Evolutionary conservation across 2,329 filamentous ascomycete species (phyloP).

Genomic region (Zymoseptoria ardabiliae): DNA sequence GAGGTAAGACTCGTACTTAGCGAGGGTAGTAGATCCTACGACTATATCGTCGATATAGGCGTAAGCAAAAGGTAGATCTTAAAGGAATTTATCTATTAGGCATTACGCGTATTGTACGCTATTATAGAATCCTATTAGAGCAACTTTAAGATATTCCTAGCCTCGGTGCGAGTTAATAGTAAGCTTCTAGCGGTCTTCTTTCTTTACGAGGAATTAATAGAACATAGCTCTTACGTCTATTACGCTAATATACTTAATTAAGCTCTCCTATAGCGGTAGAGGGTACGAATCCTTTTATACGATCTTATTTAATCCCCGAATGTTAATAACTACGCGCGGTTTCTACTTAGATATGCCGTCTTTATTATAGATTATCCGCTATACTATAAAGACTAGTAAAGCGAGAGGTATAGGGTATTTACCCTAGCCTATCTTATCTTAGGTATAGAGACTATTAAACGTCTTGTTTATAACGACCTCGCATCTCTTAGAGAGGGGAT

Average conservation of each 20-base stretch:
- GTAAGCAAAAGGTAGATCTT: not conserved
- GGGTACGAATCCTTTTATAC: not conserved
- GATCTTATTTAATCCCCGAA: constrained; percentile 1
- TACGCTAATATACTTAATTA: constrained; percentile 2
- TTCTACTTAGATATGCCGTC: not conserved
- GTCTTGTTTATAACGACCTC: not conserved
- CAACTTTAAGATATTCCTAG: not conserved
- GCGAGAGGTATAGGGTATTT: not conserved
- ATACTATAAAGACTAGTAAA: not conserved
- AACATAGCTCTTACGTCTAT: not conserved
- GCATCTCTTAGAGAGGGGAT: not conserved
- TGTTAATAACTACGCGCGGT: not conserved
- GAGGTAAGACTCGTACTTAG: not conserved
- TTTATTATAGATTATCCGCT: constrained; percentile 1
- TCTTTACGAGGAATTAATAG: not conserved
- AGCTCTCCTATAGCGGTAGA: not conserved
- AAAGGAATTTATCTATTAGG: not conserved
- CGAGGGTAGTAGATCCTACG: not conserved
- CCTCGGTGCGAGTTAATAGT: not conserved
- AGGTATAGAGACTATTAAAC: not conserved
- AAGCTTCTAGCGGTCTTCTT: not conserved
- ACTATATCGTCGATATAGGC: constrained; percentile 1
- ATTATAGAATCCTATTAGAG: not conserved
- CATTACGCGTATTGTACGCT: not conserved
- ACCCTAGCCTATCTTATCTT: not conserved